Evolutionary conservation across 2,329 filamentous ascomycete genomes (phyloP), one percentile per base, ranked within the genome.

Genomic region (Aureobasidium sp.): DNA sequence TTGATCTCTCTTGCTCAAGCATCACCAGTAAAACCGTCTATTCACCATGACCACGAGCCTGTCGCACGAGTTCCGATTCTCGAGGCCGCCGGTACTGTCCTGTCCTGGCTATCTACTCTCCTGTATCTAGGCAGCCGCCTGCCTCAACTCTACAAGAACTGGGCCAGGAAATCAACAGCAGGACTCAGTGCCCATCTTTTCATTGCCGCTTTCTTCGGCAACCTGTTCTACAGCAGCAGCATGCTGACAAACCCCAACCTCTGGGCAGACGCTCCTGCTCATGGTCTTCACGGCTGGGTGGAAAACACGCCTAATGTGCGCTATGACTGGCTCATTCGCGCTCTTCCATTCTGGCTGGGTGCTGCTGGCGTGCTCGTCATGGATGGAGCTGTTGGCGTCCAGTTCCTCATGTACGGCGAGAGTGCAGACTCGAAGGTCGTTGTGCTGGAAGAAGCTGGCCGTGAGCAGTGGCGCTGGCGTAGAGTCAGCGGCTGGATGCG

Each of bases 121-220:
- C 70, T 80, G 21, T 83, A 83, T 60, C 76, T 83, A 30, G 73
- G 71, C 57, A 83, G 79, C 25, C 77, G 79, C 21, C 66, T 84
- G 51, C 83, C 83, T 0, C 83, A 86, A 62, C 74, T 86, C 32
- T 79, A 81, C 70, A 82, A 84, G 61, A 86, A 86, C 67, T 78
- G 79, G 63, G 61, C 70, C 47, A 79, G 81, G 44, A 78, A 79
- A 62, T 83, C 80, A 38, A 85, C 82, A 10, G 74, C 81, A 1
- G 83, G 83, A 3, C 75, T 86, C 7, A 80, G 76, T 0, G 80
- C 81, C 0, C 68, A 79, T 0, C 74, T 86, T 44, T 86, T 86
- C 68, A 70, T 78, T 34, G 83, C 83, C 4, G 83, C 83, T 3
- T 86, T 86, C 64, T 78, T 78, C 61, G 83, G 83, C 2, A 86